Base-by-base conservation (phyloP, 768 basidiomycete species). In the Mycena crocata region DNA sequence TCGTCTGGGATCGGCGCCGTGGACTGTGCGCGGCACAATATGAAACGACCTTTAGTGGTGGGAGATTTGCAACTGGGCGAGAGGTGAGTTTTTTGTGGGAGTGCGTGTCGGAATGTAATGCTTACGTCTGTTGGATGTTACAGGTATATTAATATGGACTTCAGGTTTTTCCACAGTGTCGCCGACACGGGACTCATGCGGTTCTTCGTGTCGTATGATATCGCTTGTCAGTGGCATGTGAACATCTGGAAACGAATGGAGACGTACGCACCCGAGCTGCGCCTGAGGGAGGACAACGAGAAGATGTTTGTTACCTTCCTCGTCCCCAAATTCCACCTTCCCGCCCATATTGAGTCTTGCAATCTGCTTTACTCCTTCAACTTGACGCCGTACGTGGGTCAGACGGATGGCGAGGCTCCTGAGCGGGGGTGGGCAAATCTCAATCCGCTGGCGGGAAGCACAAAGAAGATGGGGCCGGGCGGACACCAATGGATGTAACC, bases 381-480 rank as follows among this genome's bases (percentile, higher is more conserved):
- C 42, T 66, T 65, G 28, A 71, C 64, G 23, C 62, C 57, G 15
- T 44, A 72, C 17, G 81, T 81, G 35, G 83, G 80, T 21, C 76
- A 80, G 21, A 74, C 81, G 9, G 73, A 77, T 4, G 78, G 75
- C 0, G 83, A 85, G 55, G 70, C 71, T 0, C 64, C 72, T 0
- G 72, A 77, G 44, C 40, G 40, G 5, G 40, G 40, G 15, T 40
- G 40, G 40, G 40, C 40, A 5, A 40, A 40, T 17, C 15, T 21
- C 8, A 40, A 40, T 19, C 40, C 40, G 9, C 17, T 40, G 8
- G 40, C 40, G 40, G 40, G 40, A 5, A 40, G 40, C 40, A 40
- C 7, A 21, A 40, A 40, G 17, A 21, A 40, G 40, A 40, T 40
- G 40, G 40, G 40, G 17, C 40, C 40, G 6, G 40, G 40, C n/a